These are phyloP conservation scores for Russula sp. DNA, from an alignment of 768 basidiomycete genomes.

Conservation along the genomic window DNA sequence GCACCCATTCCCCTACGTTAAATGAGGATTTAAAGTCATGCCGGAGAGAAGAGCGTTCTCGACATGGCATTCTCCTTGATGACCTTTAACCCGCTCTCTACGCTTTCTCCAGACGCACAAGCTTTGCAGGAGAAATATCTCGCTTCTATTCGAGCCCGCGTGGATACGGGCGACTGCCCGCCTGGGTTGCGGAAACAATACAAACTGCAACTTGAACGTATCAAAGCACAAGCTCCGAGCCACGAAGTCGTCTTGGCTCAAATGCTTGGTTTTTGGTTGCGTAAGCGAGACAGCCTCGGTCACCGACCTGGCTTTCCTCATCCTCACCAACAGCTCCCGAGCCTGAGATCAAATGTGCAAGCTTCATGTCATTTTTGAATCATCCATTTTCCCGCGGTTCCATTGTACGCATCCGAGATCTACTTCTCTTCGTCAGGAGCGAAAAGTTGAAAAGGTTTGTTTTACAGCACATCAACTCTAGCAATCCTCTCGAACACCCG, in stretches of 20 bases:
- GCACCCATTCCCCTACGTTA: not conserved
- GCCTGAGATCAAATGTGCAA: slow-evolving; percentile 6
- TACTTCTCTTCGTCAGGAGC: not conserved
- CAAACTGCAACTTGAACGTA: slow-evolving; percentile 10
- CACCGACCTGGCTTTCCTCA: not conserved
- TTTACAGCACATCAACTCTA: slow-evolving; percentile 19
- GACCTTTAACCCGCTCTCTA: slow-evolving; percentile 10
- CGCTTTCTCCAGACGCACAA: not conserved
- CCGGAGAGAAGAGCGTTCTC: not conserved
- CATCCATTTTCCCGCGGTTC: slow-evolving; percentile 18
- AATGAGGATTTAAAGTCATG: not conserved
- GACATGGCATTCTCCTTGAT: not conserved
- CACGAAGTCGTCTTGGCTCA: not conserved
- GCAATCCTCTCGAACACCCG: slow-evolving; percentile 13
- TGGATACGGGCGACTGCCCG: not conserved
- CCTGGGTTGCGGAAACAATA: slow-evolving; percentile 17
- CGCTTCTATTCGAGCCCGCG: slow-evolving; percentile 2
- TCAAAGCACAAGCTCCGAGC: slow-evolving; percentile 6
- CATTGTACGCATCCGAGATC: slow-evolving; percentile 12
- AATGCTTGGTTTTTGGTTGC: not conserved
- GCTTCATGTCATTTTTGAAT: not conserved
- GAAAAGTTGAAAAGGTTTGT: not conserved
- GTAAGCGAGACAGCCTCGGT: not conserved
- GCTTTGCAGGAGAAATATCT: slow-evolving; percentile 9
- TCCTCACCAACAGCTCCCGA: not conserved